A percentile compares a stretch with the other conserved stretches of the same genome.
phyloP scores from a whole-genome alignment of 768 basidiomycete genomes.

The Leccinum rimulosum region DNA sequence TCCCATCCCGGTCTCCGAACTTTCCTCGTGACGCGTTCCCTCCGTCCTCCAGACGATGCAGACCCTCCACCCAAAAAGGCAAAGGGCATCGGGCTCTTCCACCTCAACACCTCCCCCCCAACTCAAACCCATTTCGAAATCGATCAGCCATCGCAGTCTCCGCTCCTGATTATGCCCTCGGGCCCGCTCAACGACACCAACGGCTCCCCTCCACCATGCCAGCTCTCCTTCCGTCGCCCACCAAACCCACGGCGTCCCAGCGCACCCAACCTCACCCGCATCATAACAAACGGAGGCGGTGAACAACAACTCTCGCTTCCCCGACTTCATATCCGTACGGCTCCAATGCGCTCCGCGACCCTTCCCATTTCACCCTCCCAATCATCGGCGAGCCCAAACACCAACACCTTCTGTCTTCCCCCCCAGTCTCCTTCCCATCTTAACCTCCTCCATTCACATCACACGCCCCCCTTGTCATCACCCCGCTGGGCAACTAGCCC shows the following conservation, averaged over 20 bases:
- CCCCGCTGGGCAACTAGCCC: conserved; percentile 36
- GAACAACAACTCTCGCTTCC: conserved; percentile 42
- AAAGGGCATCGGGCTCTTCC: conserved; percentile 56
- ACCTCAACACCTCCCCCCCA: conserved; percentile 60
- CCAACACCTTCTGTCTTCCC: conserved; percentile 20
- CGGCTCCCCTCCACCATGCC: conserved; percentile 68
- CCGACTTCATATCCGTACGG: conserved; percentile 59
- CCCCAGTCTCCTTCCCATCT: conserved; percentile 60
- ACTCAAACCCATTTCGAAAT: conserved; percentile 56
- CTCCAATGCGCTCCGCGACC: conserved; percentile 58
- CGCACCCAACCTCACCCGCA: conserved; percentile 56
- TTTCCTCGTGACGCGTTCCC: conserved; percentile 38
- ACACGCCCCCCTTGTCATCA: conserved; percentile 54
- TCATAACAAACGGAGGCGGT: conserved; percentile 58
- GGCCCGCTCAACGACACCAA: conserved; percentile 41
- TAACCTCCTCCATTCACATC: conserved; percentile 56
- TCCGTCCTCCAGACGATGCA: conserved; percentile 13
- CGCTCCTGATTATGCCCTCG: conserved; percentile 57
- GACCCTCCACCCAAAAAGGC: conserved; percentile 25
- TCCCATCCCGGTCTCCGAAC: conserved; percentile 55
- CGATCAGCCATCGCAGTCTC: conserved; percentile 51
- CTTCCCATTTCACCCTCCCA: conserved; percentile 45
- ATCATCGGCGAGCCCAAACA: conserved; percentile 17
- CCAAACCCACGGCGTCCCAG: conserved; percentile 59
- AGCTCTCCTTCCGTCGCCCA: conserved; percentile 49